Percentiles rank a stretch among this genome's conserved stretches.
phyloP scores from a whole-genome alignment of 768 basidiomycete genomes.

The Rhizopogon roseolus region DNA sequence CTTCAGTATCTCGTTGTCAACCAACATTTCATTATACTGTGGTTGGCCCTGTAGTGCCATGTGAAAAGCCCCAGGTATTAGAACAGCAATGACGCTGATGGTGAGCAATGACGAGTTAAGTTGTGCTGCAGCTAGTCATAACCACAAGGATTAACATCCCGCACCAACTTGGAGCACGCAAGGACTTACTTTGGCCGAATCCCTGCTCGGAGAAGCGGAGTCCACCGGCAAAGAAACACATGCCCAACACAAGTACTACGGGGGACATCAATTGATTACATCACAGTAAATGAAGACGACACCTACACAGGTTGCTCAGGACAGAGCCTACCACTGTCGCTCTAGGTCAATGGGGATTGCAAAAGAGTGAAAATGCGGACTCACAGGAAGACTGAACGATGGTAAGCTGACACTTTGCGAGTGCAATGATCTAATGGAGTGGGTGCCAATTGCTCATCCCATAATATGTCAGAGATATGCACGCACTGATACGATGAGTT shows the following conservation, averaged over 20 bases:
- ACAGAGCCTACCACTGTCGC: conserved; percentile 74
- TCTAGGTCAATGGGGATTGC: not conserved
- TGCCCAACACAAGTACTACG: conserved; percentile 78
- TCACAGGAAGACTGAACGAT: conserved; percentile 78
- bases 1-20: conserved; percentile 47
- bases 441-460: not conserved
- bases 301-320: conserved; percentile 66
- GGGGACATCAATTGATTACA: not conserved
- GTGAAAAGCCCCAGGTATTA: conserved; percentile 75
- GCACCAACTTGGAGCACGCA: not conserved
- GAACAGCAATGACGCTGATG: conserved; percentile 71
- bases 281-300: not conserved
- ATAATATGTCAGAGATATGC: not conserved
- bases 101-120: conserved; percentile 70
- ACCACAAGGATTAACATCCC: not conserved
- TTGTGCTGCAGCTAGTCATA: conserved; percentile 56
- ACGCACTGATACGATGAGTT: conserved; percentile 68
- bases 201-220: conserved; percentile 73
- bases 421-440: conserved; percentile 61
- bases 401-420: conserved; percentile 72
- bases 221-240: conserved; percentile 84
- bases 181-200: conserved; percentile 59
- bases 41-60: conserved; percentile 40
- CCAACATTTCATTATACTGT: conserved; percentile 14
- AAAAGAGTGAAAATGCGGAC: not conserved